Conservation (phyloP, 1,139 yeast genomes). For the Candida sanyaensis region DNA sequence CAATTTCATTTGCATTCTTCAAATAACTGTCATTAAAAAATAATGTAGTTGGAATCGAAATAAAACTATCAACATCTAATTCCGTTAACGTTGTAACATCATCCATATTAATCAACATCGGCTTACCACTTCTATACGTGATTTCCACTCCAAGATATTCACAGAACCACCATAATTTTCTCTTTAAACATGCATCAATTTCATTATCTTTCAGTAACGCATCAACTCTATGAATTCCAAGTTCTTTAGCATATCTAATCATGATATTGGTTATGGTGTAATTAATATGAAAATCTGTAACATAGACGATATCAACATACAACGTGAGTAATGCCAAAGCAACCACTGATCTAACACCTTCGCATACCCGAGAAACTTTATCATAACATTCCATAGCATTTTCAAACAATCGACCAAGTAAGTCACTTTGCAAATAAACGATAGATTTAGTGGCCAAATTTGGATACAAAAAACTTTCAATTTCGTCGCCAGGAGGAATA, state of each 20-base stretch:
- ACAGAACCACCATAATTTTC: slow-evolving; percentile 26
- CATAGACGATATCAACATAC: slow-evolving; percentile 24
- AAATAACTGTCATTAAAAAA: slow-evolving; percentile 10
- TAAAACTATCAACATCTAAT: slow-evolving; percentile 12
- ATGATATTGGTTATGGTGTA: slow-evolving; percentile 21
- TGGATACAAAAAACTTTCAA: slow-evolving; percentile 9
- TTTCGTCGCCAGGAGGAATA: slow-evolving; percentile 4
- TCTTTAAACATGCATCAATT: slow-evolving; percentile 14
- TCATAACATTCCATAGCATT: slow-evolving; percentile 24
- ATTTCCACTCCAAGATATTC: slow-evolving; percentile 22
- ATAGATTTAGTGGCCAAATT: slow-evolving; percentile 7
- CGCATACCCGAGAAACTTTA: slow-evolving; percentile 18
- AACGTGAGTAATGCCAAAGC: slow-evolving; percentile 24
- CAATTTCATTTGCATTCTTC: slow-evolving; percentile 9
- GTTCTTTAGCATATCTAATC: slow-evolving; percentile 22
- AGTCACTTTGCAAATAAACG: slow-evolving; percentile 4
- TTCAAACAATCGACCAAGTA: slow-evolving; percentile 15
- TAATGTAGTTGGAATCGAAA: slow-evolving; percentile 14
- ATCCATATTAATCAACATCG: slow-evolving; percentile 15
- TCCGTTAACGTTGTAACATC: slow-evolving; percentile 23
- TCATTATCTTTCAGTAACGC: slow-evolving; percentile 10
- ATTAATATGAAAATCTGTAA: slow-evolving; percentile 25
- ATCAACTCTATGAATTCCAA: slow-evolving; percentile 23
- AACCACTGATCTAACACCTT: slow-evolving; percentile 24
- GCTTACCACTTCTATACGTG: slow-evolving; percentile 25